Percentiles rank a stretch among this genome's conserved stretches.
phyloP scores from a whole-genome alignment of 768 basidiomycete species.

The Boletus subparvulus region DNA sequence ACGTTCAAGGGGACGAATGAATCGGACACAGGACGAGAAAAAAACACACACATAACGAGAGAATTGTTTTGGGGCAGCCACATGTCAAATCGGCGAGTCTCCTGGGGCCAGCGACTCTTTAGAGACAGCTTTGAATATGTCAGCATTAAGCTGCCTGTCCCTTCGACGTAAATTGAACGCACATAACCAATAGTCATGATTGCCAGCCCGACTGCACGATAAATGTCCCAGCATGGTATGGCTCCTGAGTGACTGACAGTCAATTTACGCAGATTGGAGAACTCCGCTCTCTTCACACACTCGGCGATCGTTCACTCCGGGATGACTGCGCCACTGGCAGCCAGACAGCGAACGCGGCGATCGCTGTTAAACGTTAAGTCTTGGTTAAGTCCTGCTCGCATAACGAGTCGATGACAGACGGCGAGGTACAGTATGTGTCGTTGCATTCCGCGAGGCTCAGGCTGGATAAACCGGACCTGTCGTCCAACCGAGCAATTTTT shows the following conservation, averaged over 20 bases:
- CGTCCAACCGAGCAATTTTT: conserved; percentile 5
- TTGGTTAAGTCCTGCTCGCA: background rate
- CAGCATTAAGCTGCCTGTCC: conserved; percentile 4
- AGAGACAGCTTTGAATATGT: conserved; percentile 9
- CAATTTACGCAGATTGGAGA: conserved; percentile 5
- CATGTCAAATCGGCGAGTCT: conserved; percentile 18
- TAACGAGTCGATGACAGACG: background rate
- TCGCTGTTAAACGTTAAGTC: background rate
- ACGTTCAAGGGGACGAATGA: conserved; percentile 25
- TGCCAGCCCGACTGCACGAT: conserved; percentile 1
- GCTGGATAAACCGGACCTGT: background rate
- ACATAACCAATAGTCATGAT: conserved; percentile 5
- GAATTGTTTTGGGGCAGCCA: conserved; percentile 25
- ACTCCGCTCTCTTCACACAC: conserved; percentile 5
- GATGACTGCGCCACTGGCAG: background rate
- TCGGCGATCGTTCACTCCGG: conserved; percentile 3
- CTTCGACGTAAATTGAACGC: conserved; percentile 23
- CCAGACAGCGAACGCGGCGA: conserved; percentile 1
- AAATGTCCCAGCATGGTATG: background rate
- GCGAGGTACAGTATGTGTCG: background rate
- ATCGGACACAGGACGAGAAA: conserved; percentile 1
- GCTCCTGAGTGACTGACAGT: conserved; percentile 7
- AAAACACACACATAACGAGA: conserved; percentile 3
- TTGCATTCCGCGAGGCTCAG: conserved; percentile 5
- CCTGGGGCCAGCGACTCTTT: background rate